Base-by-base conservation (phyloP, 192 early-diverging fungal genomes). In the Backusella luteola region DNA sequence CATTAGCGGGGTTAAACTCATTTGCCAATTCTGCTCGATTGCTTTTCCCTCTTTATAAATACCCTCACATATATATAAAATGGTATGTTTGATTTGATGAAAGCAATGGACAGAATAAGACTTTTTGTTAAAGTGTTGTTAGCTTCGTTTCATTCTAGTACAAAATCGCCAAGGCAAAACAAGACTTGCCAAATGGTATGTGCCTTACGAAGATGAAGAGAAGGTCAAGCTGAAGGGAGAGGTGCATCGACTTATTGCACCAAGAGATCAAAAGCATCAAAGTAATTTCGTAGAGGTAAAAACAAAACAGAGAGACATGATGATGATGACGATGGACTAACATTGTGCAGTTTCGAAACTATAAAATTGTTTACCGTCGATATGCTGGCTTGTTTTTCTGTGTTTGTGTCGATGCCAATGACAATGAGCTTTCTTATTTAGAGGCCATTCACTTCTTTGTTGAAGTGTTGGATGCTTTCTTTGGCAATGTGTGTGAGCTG, bases 361-460 rank as follows among this genome's bases (percentile, higher is more conserved):
- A 96, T 86, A 98, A 98, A 82, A 94, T 99, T 41, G 95, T 99
- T 0, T 99, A 99, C 77, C 94, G 98, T 41, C 92, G 98, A 34
- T 99, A 99, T 85, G 97, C 97, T 1, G 95, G 94, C n/a, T 86
- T 99, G 32, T 99, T 97, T 85, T 99, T 99, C 84, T 99, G 98
- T 85, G 94, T 99, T 79, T 97, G 97, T 82, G 96, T 99, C 1
- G 97, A 99, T 83, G 93, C 94, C 19, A 99, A 98, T 82, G 98
- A 99, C 85, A 99, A 99, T 77, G 97, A 99, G 80, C 85, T 99
- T 23, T 91, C 94, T 1, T 95, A 95, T 76, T 83, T 99, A 35
- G 98, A 99, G 80, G 96, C 96, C 0, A 99, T 99, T 46, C 98
- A 99, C 79, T 93, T 99, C 76, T 99, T 99, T 90, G 98, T 99